Evolutionary conservation across 2,329 filamentous ascomycete species (phyloP).

Genomic region (Lachnellula cervina): DNA sequence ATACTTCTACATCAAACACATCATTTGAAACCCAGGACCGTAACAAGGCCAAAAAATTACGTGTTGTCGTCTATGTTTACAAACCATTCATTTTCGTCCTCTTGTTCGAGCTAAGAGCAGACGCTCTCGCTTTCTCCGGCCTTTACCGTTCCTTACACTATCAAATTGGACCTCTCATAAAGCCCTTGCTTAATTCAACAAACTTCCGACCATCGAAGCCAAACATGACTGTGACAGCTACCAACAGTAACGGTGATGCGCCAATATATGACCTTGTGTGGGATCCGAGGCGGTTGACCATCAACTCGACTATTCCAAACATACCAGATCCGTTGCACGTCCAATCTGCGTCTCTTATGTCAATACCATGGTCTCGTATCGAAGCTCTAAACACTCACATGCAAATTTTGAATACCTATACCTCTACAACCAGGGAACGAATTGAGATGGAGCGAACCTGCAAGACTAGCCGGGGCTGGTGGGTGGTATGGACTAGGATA

Average conservation of each 20-base stretch:
- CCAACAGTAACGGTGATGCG: slow-evolving; percentile 16
- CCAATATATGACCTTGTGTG: slow-evolving; percentile 60
- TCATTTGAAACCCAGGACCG: slow-evolving; percentile 45
- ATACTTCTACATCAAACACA: slow-evolving; percentile 18
- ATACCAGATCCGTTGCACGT: slow-evolving; percentile 47
- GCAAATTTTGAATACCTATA: slow-evolving; percentile 56
- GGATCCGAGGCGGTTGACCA: slow-evolving; percentile 51
- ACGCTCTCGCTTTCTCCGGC: slow-evolving; percentile 50
- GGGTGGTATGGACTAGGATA: slow-evolving; percentile 63
- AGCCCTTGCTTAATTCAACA: slow-evolving; percentile 52
- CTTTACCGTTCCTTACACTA: slow-evolving; percentile 57
- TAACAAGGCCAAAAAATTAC: slow-evolving; percentile 53
- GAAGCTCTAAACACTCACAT: slow-evolving; percentile 63
- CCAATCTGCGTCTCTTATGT: slow-evolving; percentile 17
- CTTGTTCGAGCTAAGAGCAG: slow-evolving; percentile 60
- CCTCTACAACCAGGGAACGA: slow-evolving; percentile 39
- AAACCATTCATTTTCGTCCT: slow-evolving; percentile 75
- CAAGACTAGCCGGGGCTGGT: slow-evolving; percentile 64
- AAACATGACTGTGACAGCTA: slow-evolving; percentile 18
- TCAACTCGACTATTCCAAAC: slow-evolving; percentile 62
- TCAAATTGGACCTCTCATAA: slow-evolving; percentile 55
- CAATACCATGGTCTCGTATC: slow-evolving; percentile 48
- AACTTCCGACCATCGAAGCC: slow-evolving; percentile 51
- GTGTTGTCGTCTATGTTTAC: slow-evolving; percentile 68
- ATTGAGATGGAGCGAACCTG: slow-evolving; percentile 55